These are phyloP conservation scores for Coemansia sp. DNA, from an alignment of 192 early-diverging fungal species.

Conservation along the genomic window DNA sequence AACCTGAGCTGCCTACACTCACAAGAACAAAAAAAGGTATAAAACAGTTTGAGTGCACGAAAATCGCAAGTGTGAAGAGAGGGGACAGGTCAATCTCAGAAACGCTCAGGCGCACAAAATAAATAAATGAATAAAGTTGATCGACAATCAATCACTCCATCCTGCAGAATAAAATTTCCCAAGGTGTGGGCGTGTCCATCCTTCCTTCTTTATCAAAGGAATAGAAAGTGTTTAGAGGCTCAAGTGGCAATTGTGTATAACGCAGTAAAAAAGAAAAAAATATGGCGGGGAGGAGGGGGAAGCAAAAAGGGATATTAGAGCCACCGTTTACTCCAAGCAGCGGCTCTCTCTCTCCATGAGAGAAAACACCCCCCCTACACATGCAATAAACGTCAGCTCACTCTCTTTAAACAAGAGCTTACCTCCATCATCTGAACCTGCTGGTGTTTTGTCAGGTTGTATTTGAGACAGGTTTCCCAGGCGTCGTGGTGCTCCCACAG, in stretches of 20 bases:
- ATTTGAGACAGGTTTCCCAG: conserved; percentile 66
- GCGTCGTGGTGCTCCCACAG: conserved; percentile 69
- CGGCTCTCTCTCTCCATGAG: neutral
- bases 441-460: conserved; percentile 68
- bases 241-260: neutral
- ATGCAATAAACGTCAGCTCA: conserved; percentile 1
- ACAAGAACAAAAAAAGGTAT: conserved; percentile 8
- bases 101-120: conserved; percentile 6
- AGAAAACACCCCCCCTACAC: neutral
- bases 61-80: neutral
- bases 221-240: neutral
- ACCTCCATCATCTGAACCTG: conserved; percentile 73
- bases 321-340: conserved; percentile 9
- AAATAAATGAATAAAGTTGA: conserved; percentile 1
- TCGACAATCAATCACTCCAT: conserved; percentile 3
- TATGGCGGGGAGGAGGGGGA: neutral
- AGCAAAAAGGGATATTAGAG: conserved; percentile 4
- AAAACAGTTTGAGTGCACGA: neutral
- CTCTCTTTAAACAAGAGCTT: conserved; percentile 15
- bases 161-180: conserved; percentile 3
- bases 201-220: neutral
- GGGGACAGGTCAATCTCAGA: neutral
- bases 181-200: conserved; percentile 2
- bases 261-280: conserved; percentile 1
- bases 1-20: conserved; percentile 57